These are phyloP conservation scores for Penicillium turbatum DNA, from an alignment of 495 filamentous ascomycete species.

Conservation along the genomic window DNA sequence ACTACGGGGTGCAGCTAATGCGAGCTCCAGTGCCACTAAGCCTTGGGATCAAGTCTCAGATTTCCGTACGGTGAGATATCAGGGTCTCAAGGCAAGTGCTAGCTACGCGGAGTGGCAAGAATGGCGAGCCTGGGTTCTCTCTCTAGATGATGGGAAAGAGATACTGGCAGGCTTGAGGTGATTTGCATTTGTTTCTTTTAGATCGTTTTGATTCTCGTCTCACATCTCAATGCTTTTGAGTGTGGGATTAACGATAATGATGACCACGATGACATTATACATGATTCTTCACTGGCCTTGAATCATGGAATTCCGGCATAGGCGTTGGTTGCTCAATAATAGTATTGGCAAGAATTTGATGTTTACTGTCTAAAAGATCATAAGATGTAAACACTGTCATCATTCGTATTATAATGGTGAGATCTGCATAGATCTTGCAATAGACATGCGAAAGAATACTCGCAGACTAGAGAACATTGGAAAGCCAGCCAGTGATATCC, in stretches of 20 bases:
- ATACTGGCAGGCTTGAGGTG: conserved; percentile 13
- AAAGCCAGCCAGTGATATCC: neutral
- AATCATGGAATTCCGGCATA: too few relatives aligned
- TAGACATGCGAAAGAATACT: neutral
- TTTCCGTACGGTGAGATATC: conserved; percentile 72
- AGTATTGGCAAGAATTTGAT: neutral
- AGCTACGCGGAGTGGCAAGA: conserved; percentile 67
- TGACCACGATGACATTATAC: conserved; percentile 12
- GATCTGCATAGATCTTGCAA: too few relatives aligned
- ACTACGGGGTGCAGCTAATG: conserved; percentile 25
- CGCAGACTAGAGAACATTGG: neutral
- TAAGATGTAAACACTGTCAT: neutral
- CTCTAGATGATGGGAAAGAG: conserved; percentile 34
- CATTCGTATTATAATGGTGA: conserved; percentile 12
- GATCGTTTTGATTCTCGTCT: neutral
- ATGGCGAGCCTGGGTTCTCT: conserved; percentile 71
- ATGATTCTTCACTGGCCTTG: neutral
- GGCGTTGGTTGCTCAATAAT: too few relatives aligned
- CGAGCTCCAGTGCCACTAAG: conserved; percentile 17
- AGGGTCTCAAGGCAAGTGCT: conserved; percentile 68
- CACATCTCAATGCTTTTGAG: neutral
- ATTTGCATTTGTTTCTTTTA: neutral
- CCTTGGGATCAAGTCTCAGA: conserved; percentile 69
- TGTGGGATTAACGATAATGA: conserved; percentile 3
- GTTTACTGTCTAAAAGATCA: neutral